phyloP scores from a whole-genome alignment of 257 asterid species.

The Capsicum pubescens region DNA sequence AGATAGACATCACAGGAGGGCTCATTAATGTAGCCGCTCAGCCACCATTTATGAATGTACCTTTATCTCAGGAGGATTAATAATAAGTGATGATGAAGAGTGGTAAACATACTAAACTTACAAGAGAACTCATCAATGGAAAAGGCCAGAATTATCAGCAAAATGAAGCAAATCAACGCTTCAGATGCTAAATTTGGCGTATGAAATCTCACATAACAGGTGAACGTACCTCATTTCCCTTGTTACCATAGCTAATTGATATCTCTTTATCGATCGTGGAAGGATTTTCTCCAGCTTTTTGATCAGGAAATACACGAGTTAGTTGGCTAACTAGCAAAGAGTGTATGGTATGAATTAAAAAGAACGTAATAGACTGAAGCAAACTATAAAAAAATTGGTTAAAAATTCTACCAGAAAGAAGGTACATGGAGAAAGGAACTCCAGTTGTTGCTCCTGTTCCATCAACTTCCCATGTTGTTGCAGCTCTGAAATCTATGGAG shows the following conservation, averaged over 20 bases:
- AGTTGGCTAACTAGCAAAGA: slow-evolving; percentile 26
- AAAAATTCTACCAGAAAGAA: slow-evolving; percentile 65
- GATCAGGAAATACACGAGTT: slow-evolving; percentile 29
- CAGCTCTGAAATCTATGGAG: slow-evolving; percentile 65
- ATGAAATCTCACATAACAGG: slow-evolving; percentile 29
- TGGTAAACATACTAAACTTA: slow-evolving; percentile 1
- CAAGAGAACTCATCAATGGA: not conserved
- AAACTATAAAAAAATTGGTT: not conserved
- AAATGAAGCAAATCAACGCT: not conserved
- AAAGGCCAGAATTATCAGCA: slow-evolving; percentile 1
- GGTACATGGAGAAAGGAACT: slow-evolving; percentile 84
- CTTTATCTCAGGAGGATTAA: slow-evolving; percentile 3
- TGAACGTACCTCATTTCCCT: slow-evolving; percentile 89
- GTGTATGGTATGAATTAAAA: slow-evolving; percentile 6
- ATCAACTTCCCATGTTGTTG: slow-evolving; percentile 94
- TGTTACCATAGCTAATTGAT: slow-evolving; percentile 89
- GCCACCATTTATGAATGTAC: not conserved
- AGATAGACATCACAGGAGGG: slow-evolving; percentile 1
- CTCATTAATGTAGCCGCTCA: not conserved
- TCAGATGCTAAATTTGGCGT: slow-evolving; percentile 7
- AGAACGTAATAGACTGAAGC: not conserved
- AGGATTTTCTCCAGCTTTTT: slow-evolving; percentile 58
- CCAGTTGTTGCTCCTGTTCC: slow-evolving; percentile 72
- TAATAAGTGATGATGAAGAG: not conserved
- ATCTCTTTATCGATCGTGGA: slow-evolving; percentile 66